These are phyloP conservation scores for Penicillium flavigenum DNA, from an alignment of 495 filamentous ascomycete species.

Conservation along the genomic window DNA sequence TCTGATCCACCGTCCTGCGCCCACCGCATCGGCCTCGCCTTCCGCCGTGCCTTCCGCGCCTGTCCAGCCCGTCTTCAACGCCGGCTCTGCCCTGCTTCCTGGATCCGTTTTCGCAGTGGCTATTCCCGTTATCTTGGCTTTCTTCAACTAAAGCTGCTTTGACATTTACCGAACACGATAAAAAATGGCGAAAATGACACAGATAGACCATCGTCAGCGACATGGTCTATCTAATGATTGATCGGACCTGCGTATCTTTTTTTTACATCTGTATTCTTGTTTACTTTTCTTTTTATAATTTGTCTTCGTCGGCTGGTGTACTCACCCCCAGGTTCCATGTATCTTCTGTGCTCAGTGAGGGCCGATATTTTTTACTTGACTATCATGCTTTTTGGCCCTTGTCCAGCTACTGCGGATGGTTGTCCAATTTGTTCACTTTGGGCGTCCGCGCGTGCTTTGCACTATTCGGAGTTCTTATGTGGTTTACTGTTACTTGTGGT, in stretches of 20 bases:
- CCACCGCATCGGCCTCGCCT: conserved; percentile 19
- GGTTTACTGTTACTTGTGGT: background rate
- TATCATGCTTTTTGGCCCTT: conserved; percentile 6
- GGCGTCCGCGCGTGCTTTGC: conserved; percentile 3
- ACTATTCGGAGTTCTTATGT: conserved; percentile 6
- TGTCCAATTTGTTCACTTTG: conserved; percentile 18
- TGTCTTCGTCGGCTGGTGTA: conserved; percentile 3
- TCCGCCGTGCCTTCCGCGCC: background rate
- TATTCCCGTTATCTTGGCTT: conserved; percentile 23
- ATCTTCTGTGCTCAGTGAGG: conserved; percentile 20
- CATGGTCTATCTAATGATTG: conserved; percentile 6
- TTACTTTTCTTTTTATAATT: conserved; percentile 19
- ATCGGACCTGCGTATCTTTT: conserved; percentile 2
- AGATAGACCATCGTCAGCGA: background rate
- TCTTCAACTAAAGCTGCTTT: conserved; percentile 19
- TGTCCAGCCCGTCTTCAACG: conserved; percentile 21
- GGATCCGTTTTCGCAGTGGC: conserved; percentile 21
- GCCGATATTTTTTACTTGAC: conserved; percentile 15
- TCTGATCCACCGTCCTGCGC: conserved; percentile 23
- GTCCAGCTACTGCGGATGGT: conserved; percentile 18
- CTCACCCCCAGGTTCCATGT: conserved; percentile 14
- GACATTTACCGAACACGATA: background rate
- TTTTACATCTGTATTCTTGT: conserved; percentile 17
- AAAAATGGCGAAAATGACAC: conserved; percentile 1
- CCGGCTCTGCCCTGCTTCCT: conserved; percentile 26